These are phyloP conservation scores for Rhizopus microsporus DNA, from an alignment of 371 early-diverging fungal genomes.

Conservation along the genomic window DNA sequence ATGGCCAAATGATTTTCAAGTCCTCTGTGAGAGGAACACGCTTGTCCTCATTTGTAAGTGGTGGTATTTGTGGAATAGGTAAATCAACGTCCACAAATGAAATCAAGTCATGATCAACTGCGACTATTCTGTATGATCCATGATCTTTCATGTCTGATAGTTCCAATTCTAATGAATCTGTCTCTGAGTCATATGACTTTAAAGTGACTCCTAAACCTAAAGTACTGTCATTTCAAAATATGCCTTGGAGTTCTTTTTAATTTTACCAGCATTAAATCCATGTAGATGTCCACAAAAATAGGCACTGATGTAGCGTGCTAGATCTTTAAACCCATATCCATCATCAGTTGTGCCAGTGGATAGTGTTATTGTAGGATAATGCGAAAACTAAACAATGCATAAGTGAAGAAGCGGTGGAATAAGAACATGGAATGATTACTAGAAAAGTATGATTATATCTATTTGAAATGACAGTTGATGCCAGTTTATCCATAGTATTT, in stretches of 20 bases:
- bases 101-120: slow-evolving; percentile 86
- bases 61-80: slow-evolving; percentile 59
- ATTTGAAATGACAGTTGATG: slow-evolving; percentile 31
- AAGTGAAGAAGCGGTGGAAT: no score
- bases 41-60: slow-evolving; percentile 1
- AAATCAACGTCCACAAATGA: slow-evolving; percentile 77
- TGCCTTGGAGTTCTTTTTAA: neutral
- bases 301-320: slow-evolving; percentile 64
- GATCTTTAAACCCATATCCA: slow-evolving; percentile 60
- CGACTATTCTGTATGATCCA: slow-evolving; percentile 79
- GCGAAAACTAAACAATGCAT: slow-evolving; percentile 53
- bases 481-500: slow-evolving; percentile 72
- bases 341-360: slow-evolving; percentile 65
- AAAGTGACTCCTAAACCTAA: slow-evolving; percentile 67
- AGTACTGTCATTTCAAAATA: neutral
- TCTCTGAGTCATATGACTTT: slow-evolving; percentile 58
- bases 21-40: slow-evolving; percentile 15
- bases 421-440: slow-evolving; percentile 5
- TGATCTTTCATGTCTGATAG: slow-evolving; percentile 88
- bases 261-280: slow-evolving; percentile 63
- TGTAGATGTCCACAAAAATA: slow-evolving; percentile 92
- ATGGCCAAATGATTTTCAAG: slow-evolving; percentile 25
- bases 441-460: slow-evolving; percentile 69
- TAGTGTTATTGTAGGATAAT: slow-evolving; percentile 86
- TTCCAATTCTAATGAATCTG: slow-evolving; percentile 79